Evolutionary conservation across 257 asterid genomes (phyloP).

Genomic region (Scutellaria galericulata): DNA sequence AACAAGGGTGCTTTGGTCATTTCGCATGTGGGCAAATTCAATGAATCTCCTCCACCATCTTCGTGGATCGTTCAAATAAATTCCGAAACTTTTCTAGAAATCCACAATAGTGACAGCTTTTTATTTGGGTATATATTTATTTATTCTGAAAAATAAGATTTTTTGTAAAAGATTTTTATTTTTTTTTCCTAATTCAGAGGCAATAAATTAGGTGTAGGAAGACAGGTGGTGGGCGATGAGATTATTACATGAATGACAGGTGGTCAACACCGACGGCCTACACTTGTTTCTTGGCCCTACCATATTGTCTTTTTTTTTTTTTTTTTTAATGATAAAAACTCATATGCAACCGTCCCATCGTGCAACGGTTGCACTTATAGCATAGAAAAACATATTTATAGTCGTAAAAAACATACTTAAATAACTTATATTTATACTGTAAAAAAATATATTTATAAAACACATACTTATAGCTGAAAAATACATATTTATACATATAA

Average conservation of each 20-base stretch:
- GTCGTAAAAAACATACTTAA: too few species aligned
- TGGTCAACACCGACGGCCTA: constrained; percentile 40
- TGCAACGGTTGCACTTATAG: too few species aligned
- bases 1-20: constrained; percentile 21
- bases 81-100: constrained; percentile 14
- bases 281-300: constrained; percentile 36
- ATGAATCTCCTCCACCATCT: constrained; percentile 21
- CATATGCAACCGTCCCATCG: too few species aligned
- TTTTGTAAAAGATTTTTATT: too few species aligned
- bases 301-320: constrained; percentile 1
- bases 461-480: too few species aligned
- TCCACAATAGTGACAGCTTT: constrained; percentile 25
- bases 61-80: constrained; percentile 1
- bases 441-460: too few species aligned
- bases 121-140: neutral
- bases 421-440: too few species aligned
- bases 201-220: neutral
- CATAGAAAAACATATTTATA: too few species aligned
- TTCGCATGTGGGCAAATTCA: neutral
- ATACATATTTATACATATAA: too few species aligned
- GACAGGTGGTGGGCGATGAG: constrained; percentile 34
- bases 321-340: too few species aligned
- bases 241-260: constrained; percentile 25
- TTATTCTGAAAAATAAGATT: neutral
- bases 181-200: neutral